Conservation (phyloP, 2,329 filamentous ascomycete species). For the Fusarium tjaetaba region DNA sequence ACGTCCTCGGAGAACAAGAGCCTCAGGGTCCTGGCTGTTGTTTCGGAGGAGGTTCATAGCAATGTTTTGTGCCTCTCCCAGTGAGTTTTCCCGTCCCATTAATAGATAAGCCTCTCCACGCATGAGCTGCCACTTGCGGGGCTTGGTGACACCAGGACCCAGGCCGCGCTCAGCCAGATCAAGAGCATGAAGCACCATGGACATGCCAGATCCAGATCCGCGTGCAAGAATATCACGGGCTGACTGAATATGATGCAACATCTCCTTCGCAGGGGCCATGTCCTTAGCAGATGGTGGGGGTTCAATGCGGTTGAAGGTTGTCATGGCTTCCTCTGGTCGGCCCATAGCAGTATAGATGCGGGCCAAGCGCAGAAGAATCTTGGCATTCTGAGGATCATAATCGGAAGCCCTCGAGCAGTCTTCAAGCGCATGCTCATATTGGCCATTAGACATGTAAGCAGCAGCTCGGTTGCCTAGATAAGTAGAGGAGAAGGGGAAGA, state of each 20-base stretch:
- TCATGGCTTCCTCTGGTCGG: conserved; percentile 85
- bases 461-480: conserved; percentile 96
- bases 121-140: conserved; percentile 94
- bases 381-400: conserved; percentile 85
- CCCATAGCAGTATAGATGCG: conserved; percentile 91
- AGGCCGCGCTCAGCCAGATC: conserved; percentile 89
- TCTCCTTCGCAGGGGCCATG: conserved; percentile 81
- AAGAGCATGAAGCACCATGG: conserved; percentile 91
- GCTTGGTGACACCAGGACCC: conserved; percentile 78
- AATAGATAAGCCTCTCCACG: conserved; percentile 90
- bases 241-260: conserved; percentile 82
- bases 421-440: conserved; percentile 82
- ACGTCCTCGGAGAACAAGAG: conserved; percentile 86
- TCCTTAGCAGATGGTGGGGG: conserved; percentile 87
- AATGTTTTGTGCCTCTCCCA: conserved; percentile 92
- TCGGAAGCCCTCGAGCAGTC: conserved; percentile 87
- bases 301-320: conserved; percentile 82
- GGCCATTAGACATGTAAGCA: conserved; percentile 88
- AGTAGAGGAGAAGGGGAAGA: conserved; percentile 85
- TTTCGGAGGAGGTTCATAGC: conserved; percentile 86
- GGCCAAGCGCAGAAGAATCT: conserved; percentile 87
- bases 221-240: conserved; percentile 80
- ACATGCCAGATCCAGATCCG: conserved; percentile 81
- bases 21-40: conserved; percentile 94
- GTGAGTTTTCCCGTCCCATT: conserved; percentile 88